A percentile compares a stretch with the other conserved stretches of the same genome.
Evolutionary conservation across 805 yeast species (phyloP).

Genomic region (Saccharomyces paradoxus): DNA sequence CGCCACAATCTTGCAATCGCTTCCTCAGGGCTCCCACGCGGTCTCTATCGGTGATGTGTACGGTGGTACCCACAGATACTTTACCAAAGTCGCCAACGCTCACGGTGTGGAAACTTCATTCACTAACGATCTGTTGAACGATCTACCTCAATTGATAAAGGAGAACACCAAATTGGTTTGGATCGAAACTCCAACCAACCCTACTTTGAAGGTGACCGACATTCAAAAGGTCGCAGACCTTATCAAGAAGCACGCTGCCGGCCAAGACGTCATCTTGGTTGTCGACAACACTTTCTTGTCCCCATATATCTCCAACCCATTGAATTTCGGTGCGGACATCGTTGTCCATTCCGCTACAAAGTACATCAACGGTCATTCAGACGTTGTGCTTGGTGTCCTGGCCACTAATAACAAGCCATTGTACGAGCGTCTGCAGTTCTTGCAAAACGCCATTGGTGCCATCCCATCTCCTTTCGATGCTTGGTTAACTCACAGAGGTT

Average conservation of each 20-base stretch:
- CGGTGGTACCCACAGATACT: slow-evolving; percentile 88
- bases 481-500: slow-evolving; percentile 89
- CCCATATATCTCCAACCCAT: slow-evolving; percentile 81
- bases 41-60: slow-evolving; percentile 79
- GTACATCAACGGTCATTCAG: slow-evolving; percentile 88
- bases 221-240: slow-evolving; percentile 52
- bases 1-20: slow-evolving; percentile 63
- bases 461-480: slow-evolving; percentile 86
- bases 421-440: slow-evolving; percentile 59
- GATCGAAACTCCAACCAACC: slow-evolving; percentile 87
- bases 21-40: slow-evolving; percentile 66
- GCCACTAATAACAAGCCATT: slow-evolving; percentile 57
- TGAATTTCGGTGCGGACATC: slow-evolving; percentile 74
- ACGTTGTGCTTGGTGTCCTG: slow-evolving; percentile 79
- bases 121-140: slow-evolving; percentile 54
- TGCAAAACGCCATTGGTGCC: slow-evolving; percentile 85
- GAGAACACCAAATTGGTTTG: slow-evolving; percentile 69
- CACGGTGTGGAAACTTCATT: slow-evolving; percentile 68
- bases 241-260: slow-evolving; percentile 37
- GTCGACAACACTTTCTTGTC: slow-evolving; percentile 87
- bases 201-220: slow-evolving; percentile 74
- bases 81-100: slow-evolving; percentile 73
- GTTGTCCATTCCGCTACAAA: slow-evolving; percentile 87
- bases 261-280: slow-evolving; percentile 51
- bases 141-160: slow-evolving; percentile 47